These are phyloP conservation scores for Cryptococcus jaspeensis DNA, from an alignment of 1,284 basidiomycete species.

Conservation along the genomic window DNA sequence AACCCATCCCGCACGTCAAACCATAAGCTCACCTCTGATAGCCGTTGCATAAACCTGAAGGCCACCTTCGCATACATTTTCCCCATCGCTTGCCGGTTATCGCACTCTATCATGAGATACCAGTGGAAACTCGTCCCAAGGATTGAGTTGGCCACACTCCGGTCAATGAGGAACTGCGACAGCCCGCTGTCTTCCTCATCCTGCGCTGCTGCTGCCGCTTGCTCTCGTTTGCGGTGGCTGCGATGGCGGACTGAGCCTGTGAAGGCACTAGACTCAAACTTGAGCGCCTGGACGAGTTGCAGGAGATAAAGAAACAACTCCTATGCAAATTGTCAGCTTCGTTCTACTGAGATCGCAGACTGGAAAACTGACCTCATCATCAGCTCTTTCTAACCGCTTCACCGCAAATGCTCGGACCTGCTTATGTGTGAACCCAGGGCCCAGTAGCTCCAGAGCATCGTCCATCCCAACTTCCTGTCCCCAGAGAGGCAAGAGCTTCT, in stretches of 20 bases:
- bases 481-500: slow-evolving; percentile 94
- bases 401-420: slow-evolving; percentile 93
- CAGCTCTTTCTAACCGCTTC: slow-evolving; percentile 81
- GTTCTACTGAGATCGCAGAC: background rate
- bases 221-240: slow-evolving; percentile 55
- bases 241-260: slow-evolving; percentile 45
- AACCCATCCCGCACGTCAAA: slow-evolving; percentile 1
- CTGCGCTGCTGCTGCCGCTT: background rate
- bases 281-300: slow-evolving; percentile 95
- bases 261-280: slow-evolving; percentile 64
- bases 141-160: slow-evolving; percentile 76
- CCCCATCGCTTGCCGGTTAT: slow-evolving; percentile 68
- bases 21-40: slow-evolving; percentile 70
- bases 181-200: slow-evolving; percentile 76
- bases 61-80: slow-evolving; percentile 91
- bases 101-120: slow-evolving; percentile 95
- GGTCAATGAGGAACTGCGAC: slow-evolving; percentile 83
- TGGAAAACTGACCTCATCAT: slow-evolving; percentile 73
- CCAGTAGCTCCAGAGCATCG: slow-evolving; percentile 91
- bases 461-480: slow-evolving; percentile 89
- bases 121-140: slow-evolving; percentile 92
- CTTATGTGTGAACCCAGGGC: slow-evolving; percentile 85
- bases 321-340: slow-evolving; percentile 51
- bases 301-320: slow-evolving; percentile 90
- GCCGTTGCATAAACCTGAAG: slow-evolving; percentile 79